Evolutionary conservation across 2,329 filamentous ascomycete genomes (phyloP), one percentile per base, ranked within the genome.

Genomic region (Ophiostoma angusticollis): DNA sequence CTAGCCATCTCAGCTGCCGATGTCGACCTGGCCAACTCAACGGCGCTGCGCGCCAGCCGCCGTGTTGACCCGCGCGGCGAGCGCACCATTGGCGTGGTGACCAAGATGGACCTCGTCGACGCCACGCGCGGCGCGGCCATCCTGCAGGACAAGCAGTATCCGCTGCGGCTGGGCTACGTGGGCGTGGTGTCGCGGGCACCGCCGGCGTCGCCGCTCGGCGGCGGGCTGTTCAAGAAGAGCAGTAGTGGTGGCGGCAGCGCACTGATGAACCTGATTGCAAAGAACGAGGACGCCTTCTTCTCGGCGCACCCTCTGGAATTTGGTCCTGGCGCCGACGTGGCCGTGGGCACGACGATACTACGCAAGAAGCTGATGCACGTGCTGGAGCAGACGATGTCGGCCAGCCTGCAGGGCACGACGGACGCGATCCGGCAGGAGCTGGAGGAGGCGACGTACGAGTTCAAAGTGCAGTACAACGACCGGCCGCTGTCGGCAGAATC

Each of bases 401-500:
- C 84, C 24, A 94, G 84, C 52, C 68, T 98, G 39, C 83, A 91
- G 50, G 78, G 77, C 40, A 98, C 91, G 4, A 84, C 83, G 50
- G 85, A 95, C 54, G 85, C 86, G 9, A 95, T 98, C 48, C 80
- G 81, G 45, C 85, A 94, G 56, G 91, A 98, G 58, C 74, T 98
- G 0, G 89, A 95, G 53, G 91, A 98, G 60, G 87, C 91, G 3
- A 89, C 84, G 0, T 98, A 98, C 54, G 89, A 98, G 59, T 98
- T 94, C 69, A 98, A 98, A 58, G 91, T 98, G 5, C 93, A 98
- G 58, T 98, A 98, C 63, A 98, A 98, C 53, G 91, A 98, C 56
- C 78, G 91, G 6, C 85, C 89, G 1, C 67, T 98, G 25, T 94
- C 85, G 36, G 91, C 91, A 2, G 91, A 98, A 56, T 94, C 89